A percentile compares a stretch with the other conserved stretches of the same genome.
phyloP scores from a whole-genome alignment of 1,139 yeast species.

The Suhomyces maxii region DNA sequence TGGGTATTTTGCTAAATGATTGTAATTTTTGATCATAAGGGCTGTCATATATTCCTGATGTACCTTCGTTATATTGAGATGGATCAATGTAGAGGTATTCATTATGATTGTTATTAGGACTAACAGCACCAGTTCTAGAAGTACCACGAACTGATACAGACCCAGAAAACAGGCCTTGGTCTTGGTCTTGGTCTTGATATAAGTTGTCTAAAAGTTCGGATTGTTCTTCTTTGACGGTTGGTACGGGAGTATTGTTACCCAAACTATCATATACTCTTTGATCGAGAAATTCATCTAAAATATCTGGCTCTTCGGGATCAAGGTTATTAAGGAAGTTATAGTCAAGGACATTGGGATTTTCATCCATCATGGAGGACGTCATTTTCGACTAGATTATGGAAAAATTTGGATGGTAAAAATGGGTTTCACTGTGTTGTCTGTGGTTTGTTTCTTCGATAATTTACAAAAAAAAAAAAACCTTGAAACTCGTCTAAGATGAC shows the following conservation, averaged over 20 bases:
- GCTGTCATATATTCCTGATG: constrained; percentile 17
- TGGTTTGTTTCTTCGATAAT: neutral
- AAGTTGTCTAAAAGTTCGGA: constrained; percentile 11
- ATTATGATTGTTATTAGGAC: constrained; percentile 20
- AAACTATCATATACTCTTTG: constrained; percentile 51
- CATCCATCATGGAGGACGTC: constrained; percentile 18
- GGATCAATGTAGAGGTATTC: constrained; percentile 27
- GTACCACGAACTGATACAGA: neutral
- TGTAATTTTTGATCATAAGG: constrained; percentile 13
- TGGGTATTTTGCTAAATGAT: neutral
- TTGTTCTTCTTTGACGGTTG: constrained; percentile 12
- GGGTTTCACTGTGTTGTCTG: neutral
- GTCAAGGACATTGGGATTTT: constrained; percentile 16
- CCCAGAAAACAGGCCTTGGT: neutral
- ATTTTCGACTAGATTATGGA: constrained; percentile 4
- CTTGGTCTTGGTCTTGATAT: neutral
- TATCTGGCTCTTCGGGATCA: constrained; percentile 37
- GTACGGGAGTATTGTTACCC: constrained; percentile 27
- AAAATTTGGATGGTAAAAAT: neutral
- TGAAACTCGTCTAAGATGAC: no score
- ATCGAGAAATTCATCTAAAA: constrained; percentile 58
- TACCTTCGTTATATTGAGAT: constrained; percentile 12
- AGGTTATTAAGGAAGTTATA: constrained; percentile 16
- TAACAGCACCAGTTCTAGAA: neutral
- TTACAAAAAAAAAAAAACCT: no score